Percentiles rank a stretch among this genome's conserved stretches.
phyloP scores from a whole-genome alignment of 2,329 filamentous ascomycete genomes.

The Colletotrichum godetiae region DNA sequence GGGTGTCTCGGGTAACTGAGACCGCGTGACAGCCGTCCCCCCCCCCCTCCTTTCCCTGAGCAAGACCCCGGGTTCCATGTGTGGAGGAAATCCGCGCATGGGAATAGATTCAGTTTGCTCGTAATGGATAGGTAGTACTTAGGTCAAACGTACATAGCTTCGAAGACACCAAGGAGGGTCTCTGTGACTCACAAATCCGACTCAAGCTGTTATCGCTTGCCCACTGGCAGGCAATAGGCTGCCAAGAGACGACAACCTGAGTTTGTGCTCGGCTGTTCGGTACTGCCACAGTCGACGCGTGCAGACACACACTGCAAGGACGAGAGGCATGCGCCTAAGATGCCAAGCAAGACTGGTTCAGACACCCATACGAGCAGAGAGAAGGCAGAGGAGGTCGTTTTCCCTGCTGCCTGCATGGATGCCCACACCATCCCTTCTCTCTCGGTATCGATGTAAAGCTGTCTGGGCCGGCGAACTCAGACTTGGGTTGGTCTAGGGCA shows the following conservation, averaged over 20 bases:
- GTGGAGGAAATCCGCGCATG: background rate
- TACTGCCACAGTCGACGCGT: background rate
- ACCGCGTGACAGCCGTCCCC: conserved; percentile 11
- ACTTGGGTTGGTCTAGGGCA: background rate
- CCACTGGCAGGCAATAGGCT: background rate
- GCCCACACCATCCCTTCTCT: conserved; percentile 14
- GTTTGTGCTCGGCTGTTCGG: conserved; percentile 2
- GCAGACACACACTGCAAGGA: background rate
- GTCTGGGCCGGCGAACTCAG: background rate
- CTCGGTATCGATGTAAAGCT: conserved; percentile 10
- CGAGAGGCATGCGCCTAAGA: background rate
- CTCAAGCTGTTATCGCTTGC: too few relatives aligned
- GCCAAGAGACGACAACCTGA: background rate
- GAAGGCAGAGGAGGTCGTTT: conserved; percentile 7
- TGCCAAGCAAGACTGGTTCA: background rate
- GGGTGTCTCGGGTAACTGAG: conserved; percentile 28
- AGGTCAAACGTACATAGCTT: background rate
- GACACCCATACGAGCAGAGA: background rate
- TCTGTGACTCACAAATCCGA: too few relatives aligned
- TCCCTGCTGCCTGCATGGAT: conserved; percentile 17
- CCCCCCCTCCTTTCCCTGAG: background rate
- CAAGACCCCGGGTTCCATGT: conserved; percentile 1
- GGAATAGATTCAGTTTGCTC: background rate
- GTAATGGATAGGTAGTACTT: too few relatives aligned
- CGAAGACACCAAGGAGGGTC: too few relatives aligned